Percentiles rank a stretch among this genome's conserved stretches.
Conservation (phyloP, 768 basidiomycete species). For the Psilocybe cubensis region DNA sequence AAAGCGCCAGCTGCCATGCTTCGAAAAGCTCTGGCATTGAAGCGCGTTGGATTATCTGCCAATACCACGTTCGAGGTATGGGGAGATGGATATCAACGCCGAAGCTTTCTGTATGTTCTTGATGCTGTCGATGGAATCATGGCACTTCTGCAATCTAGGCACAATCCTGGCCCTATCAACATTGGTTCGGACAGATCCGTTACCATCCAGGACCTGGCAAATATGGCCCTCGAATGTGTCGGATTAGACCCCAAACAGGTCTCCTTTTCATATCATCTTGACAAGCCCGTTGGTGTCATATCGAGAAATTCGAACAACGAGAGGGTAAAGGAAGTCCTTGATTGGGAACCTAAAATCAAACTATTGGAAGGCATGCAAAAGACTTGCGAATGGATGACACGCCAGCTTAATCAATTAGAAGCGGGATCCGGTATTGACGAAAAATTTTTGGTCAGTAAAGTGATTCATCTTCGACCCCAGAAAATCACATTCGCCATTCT, state of each 20-base stretch:
- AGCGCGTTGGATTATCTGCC: slow-evolving; percentile 14
- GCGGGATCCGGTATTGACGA: slow-evolving; percentile 17
- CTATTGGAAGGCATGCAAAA: slow-evolving; percentile 50
- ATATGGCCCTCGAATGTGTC: slow-evolving; percentile 37
- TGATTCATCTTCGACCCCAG: slow-evolving; percentile 39
- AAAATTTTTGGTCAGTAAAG: slow-evolving; percentile 34
- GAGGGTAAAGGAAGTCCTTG: slow-evolving; percentile 29
- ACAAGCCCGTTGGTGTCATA: slow-evolving; percentile 48
- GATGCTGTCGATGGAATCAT: slow-evolving; percentile 58
- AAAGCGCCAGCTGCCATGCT: slow-evolving; percentile 61
- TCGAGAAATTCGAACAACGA: slow-evolving; percentile 58
- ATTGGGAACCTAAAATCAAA: slow-evolving; percentile 45
- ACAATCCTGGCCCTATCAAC: slow-evolving; percentile 43
- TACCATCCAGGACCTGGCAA: slow-evolving; percentile 44
- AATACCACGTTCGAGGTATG: slow-evolving; percentile 50
- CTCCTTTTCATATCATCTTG: slow-evolving; percentile 25
- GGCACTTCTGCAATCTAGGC: slow-evolving; percentile 42
- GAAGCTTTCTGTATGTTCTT: slow-evolving; percentile 60
- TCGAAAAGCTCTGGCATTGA: slow-evolving; percentile 50
- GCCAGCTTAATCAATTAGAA: background rate
- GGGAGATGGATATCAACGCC: slow-evolving; percentile 55
- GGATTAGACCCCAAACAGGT: slow-evolving; percentile 32
- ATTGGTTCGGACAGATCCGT: slow-evolving; percentile 53
- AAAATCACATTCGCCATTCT: slow-evolving; percentile 50
- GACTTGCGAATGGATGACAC: slow-evolving; percentile 55